These are phyloP conservation scores for Nepenthes mirabilis DNA, from an alignment of 148 eudicot species.

Conservation along the genomic window DNA sequence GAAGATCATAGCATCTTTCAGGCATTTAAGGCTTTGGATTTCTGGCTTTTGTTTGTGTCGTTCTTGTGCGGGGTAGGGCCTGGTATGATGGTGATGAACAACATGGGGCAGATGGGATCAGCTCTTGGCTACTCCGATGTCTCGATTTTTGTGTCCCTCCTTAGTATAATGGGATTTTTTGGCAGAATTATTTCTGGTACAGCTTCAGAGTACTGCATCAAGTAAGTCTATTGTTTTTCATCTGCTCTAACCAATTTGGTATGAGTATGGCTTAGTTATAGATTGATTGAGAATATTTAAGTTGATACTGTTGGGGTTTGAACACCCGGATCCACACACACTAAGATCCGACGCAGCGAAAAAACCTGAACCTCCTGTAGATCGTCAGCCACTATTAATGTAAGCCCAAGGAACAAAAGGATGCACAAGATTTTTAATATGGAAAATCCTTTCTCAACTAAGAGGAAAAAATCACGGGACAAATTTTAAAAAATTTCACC, in stretches of 20 bases:
- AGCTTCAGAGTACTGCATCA: slow-evolving; percentile 10
- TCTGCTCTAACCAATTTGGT: background rate
- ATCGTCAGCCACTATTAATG: too few species aligned
- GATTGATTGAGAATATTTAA: too few species aligned
- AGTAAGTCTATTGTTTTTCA: slow-evolving; percentile 4
- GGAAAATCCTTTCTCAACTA: too few species aligned
- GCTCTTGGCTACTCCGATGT: slow-evolving; percentile 9
- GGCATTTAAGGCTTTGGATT: slow-evolving; percentile 4
- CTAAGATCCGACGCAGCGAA: too few species aligned
- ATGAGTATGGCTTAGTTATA: too few species aligned
- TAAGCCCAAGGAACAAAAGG: too few species aligned
- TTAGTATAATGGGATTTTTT: slow-evolving; percentile 11
- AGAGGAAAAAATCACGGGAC: too few species aligned
- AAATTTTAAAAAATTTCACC: too few species aligned
- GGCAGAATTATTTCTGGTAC: slow-evolving; percentile 11
- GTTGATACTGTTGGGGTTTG: too few species aligned
- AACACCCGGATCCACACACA: too few species aligned
- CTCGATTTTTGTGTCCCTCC: slow-evolving; percentile 10
- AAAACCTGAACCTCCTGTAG: too few species aligned
- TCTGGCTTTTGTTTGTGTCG: slow-evolving; percentile 8
- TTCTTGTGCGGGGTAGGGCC: slow-evolving; percentile 10
- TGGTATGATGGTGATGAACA: slow-evolving; percentile 11
- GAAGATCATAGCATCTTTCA: slow-evolving; percentile 9
- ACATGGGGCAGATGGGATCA: slow-evolving; percentile 14
- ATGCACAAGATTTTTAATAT: too few species aligned